Base-by-base conservation (phyloP, 2,329 filamentous ascomycete genomes). In the Ampelomyces quisqualis region DNA sequence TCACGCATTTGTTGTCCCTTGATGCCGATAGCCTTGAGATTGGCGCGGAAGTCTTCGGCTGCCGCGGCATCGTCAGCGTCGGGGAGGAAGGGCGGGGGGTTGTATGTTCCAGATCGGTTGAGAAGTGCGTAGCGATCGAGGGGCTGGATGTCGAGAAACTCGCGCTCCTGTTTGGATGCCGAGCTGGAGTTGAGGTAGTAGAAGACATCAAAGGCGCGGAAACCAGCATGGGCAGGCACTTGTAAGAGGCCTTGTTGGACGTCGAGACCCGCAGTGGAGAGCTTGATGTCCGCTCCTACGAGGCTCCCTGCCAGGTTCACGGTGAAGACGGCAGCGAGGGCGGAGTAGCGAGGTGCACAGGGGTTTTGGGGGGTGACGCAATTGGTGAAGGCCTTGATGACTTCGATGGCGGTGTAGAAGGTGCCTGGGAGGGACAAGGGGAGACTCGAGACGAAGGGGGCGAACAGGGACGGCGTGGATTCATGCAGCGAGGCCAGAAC, bases 111-210 rank as follows among this genome's bases (percentile, higher is more conserved):
- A 2, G 91, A 95, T 56, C 83, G 84, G 47, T 86, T 82, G 13
- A 98, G 76, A 1, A 98, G 74, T 5, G 82, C 71, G 66, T 97
- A 98, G 29, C 80, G 77, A 3, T 87, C 85, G 2, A 88, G 81
- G 7, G 82, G 76, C 69, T 89, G 86, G 20, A 98, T 78, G 18
- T 86, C 83, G 10, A 98, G 73, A 46, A 90, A 95, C 64, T 97
- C 91, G 40, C 89, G 79, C 71, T 98, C 93, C 2, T 89, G 85
- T 3, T 86, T 82, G 1, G 88, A 93, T 0, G 93, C 95, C 1
- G 88, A 86, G n/a, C 87, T 90, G 0, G 90, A 94, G 28, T 97
- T 77, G 1, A 98, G 81, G 60, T 96, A 97, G 72, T 98, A 97
- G 64, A 98, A 97, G 34, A 95, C 93, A 62, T 98, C 91, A 57